Conservation (phyloP, 495 filamentous ascomycete species). For the Aspergillus sclerotioniger region DNA sequence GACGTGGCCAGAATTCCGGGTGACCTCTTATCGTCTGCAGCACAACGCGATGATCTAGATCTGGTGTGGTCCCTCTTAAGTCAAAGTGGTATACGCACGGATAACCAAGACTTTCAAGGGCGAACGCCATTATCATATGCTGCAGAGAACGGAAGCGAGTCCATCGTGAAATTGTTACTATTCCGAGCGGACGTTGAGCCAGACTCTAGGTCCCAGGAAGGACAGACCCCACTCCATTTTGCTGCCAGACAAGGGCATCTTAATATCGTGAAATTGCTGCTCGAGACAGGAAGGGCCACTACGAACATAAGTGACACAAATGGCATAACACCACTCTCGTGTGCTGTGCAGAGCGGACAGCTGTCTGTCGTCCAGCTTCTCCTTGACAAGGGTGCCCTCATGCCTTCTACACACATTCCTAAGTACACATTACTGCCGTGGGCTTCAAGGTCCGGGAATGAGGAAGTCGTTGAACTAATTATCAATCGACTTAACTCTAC, state of each 20-base stretch:
- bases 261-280: background rate
- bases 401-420: background rate
- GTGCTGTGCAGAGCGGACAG: background rate
- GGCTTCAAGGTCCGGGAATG: background rate
- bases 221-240: slow-evolving; percentile 1
- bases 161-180: slow-evolving; percentile 5
- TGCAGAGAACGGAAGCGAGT: slow-evolving; percentile 8
- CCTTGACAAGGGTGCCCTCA: background rate
- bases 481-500: too few species aligned
- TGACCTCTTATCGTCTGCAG: background rate
- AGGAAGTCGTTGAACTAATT: too few species aligned
- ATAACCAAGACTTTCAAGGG: background rate
- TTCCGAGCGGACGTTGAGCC: slow-evolving; percentile 1
- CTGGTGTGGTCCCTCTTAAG: slow-evolving; percentile 4
- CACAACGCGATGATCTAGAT: background rate
- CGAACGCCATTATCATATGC: slow-evolving; percentile 10
- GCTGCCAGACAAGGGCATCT: background rate
- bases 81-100: background rate
- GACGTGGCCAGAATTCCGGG: too few species aligned
- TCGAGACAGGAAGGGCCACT: background rate
- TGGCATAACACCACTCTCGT: background rate
- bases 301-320: background rate
- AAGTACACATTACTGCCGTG: background rate
- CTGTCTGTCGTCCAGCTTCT: background rate
- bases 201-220: background rate